A percentile compares a stretch with the other conserved stretches of the same genome.
phyloP scores from a whole-genome alignment of 441 rosid genomes.

The Gossypium schwendimanii region DNA sequence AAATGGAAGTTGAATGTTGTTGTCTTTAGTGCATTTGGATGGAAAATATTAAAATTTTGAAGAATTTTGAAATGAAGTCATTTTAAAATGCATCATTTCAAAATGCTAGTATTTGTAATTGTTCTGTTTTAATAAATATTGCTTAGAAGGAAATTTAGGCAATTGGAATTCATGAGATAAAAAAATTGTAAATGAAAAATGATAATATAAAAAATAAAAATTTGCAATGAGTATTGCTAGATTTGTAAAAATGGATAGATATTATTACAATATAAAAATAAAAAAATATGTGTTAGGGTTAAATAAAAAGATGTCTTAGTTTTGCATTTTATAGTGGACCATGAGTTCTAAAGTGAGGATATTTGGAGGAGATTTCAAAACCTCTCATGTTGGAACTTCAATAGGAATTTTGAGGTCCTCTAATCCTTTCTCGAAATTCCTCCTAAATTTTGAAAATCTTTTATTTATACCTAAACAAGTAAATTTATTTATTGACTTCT shows the following conservation, averaged over 20 bases:
- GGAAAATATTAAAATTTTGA: not conserved
- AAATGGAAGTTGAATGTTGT: not conserved
- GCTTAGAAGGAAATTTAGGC: not conserved
- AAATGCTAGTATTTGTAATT: not conserved
- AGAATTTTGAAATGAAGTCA: not conserved
- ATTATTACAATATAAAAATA: not conserved
- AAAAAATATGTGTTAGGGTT: not conserved
- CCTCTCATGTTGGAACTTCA: not conserved
- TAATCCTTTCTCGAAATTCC: not conserved
- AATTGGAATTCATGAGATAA: not conserved
- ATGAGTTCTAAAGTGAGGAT: not conserved
- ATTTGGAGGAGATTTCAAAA: not conserved
- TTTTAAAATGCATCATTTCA: constrained; percentile 3
- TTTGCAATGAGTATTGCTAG: not conserved
- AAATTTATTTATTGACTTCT: not conserved
- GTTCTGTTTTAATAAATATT: not conserved
- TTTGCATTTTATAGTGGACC: not conserved
- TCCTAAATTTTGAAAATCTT: not conserved
- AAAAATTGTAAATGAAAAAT: not conserved
- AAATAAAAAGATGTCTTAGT: not conserved
- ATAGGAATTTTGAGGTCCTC: not conserved
- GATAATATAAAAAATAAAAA: not conserved
- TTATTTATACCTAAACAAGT: not conserved
- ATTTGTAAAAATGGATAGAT: not conserved
- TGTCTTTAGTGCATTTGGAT: constrained; percentile 3